phyloP scores from a whole-genome alignment of 108 stramenopile genomes.

The Skeletonema costatum region DNA sequence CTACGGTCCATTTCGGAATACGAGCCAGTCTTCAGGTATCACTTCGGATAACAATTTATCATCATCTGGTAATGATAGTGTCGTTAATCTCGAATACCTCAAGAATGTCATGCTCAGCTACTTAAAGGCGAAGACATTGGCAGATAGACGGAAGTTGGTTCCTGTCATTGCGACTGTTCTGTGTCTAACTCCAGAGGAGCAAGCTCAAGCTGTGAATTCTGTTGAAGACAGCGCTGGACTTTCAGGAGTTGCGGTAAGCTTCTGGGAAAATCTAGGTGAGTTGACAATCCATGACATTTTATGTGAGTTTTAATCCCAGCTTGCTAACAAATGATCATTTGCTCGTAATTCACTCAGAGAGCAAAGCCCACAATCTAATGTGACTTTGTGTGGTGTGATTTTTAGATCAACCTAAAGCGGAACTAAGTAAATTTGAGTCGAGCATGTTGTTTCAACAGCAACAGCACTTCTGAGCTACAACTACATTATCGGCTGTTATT shows the following conservation, averaged over 20 bases:
- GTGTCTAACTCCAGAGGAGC: constrained; percentile 80
- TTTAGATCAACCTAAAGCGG: background rate
- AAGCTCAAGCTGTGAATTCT: constrained; percentile 53
- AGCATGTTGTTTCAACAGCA: too few species aligned
- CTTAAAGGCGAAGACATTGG: constrained; percentile 68
- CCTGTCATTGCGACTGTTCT: constrained; percentile 86
- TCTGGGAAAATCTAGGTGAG: constrained; percentile 56
- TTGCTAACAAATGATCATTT: background rate
- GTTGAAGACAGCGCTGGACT: constrained; percentile 62
- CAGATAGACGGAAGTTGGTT: constrained; percentile 73
- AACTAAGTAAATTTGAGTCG: background rate
- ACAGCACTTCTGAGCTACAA: too few species aligned
- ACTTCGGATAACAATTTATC: background rate
- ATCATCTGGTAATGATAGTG: constrained; percentile 42
- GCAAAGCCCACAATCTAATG: constrained; percentile 42
- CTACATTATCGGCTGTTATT: too few species aligned
- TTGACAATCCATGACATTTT: background rate
- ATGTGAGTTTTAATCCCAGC: background rate
- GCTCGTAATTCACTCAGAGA: constrained; percentile 2
- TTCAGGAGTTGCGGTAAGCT: constrained; percentile 49
- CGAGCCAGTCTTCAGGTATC: constrained; percentile 10
- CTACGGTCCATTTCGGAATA: constrained; percentile 28
- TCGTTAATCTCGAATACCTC: constrained; percentile 81
- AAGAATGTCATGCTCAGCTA: constrained; percentile 89
- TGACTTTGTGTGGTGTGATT: background rate